Base-by-base conservation (phyloP, 1,284 basidiomycete genomes). In the Coniferiporia weirii region DNA sequence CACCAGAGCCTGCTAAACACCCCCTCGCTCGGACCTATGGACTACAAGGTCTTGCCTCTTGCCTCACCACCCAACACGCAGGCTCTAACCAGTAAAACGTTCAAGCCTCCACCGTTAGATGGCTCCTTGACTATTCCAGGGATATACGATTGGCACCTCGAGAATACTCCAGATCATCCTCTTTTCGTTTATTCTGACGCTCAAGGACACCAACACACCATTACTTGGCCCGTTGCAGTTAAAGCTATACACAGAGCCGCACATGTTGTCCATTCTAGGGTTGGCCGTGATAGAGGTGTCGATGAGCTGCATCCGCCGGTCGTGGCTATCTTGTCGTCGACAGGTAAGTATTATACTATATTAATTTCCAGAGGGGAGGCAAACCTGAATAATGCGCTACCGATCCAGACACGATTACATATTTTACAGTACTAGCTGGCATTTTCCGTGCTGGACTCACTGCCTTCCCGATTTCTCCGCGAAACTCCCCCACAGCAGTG, bases 101-200 rank as follows among this genome's bases (percentile, higher is more conserved):
- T 73, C 63, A 62, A 12, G 1, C 66, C 60, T 1, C 74, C 75
- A 8, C 70, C 72, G 0, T 61, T 75, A 22, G 72, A 75, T 60
- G 71, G 69, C 15, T 65, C 70, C 1, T 58, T 74, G 20, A 69
- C 71, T 7, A 34, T 76, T 9, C 69, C 72, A 0, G 71, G 76
- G 54, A 61, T 75, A 1, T 72, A 69, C 57, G 72, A 74, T 20
- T 73, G 68, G 65, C 72, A 77, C 46, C 63, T 65, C 4, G 51
- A 65, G 35, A 60, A 74, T 46, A 73, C 66, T 43, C 67, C 72
- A 0, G 60, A 71, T 2, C 72, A 75, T 57, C 70, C 70, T 2
- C 58, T 75, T 1, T 75, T 74, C 51, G 65, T 68, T 2, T 76
- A 70, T 55, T 50, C 63, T 0, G 66, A 67, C 17, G 68, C 64